These are phyloP conservation scores for Kwoniella botswanensis DNA, from an alignment of 768 basidiomycete genomes.

Conservation along the genomic window DNA sequence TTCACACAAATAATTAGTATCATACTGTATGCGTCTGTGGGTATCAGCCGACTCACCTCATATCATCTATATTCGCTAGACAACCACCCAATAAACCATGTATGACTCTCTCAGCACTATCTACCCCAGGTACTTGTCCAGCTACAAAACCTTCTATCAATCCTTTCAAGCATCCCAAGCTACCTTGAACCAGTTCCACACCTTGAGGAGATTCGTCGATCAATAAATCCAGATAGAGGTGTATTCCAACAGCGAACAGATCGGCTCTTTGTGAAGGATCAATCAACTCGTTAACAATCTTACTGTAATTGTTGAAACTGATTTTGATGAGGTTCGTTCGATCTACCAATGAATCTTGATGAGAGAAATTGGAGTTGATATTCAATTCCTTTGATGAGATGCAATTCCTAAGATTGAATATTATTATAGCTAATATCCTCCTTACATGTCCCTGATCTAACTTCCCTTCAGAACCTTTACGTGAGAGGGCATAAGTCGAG, in stretches of 20 bases:
- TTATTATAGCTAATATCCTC: constrained; percentile 65
- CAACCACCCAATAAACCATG: constrained; percentile 86
- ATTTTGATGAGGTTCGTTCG: constrained; percentile 70
- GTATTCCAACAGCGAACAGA: constrained; percentile 75
- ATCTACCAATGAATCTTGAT: constrained; percentile 65
- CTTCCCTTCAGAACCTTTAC: constrained; percentile 23
- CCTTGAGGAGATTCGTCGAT: constrained; percentile 79
- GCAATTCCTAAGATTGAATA: constrained; percentile 75
- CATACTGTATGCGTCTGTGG: no score
- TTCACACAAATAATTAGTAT: no score
- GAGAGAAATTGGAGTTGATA: constrained; percentile 34
- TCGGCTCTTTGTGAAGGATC: constrained; percentile 70
- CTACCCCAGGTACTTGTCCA: constrained; percentile 58
- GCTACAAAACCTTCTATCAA: constrained; percentile 64
- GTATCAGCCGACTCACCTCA: constrained; percentile 69
- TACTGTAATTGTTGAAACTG: constrained; percentile 68
- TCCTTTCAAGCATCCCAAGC: constrained; percentile 76
- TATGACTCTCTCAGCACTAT: constrained; percentile 57
- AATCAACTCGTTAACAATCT: constrained; percentile 65
- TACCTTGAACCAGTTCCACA: constrained; percentile 77
- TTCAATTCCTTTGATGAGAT: constrained; percentile 61
- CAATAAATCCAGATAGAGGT: constrained; percentile 80
- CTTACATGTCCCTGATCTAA: constrained; percentile 46
- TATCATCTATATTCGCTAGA: constrained; percentile 83
- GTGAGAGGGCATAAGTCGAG: constrained; percentile 63